Evolutionary conservation across 2,329 filamentous ascomycete genomes (phyloP), one percentile per base, ranked within the genome.

Genomic region (Dactylellina cionopaga): DNA sequence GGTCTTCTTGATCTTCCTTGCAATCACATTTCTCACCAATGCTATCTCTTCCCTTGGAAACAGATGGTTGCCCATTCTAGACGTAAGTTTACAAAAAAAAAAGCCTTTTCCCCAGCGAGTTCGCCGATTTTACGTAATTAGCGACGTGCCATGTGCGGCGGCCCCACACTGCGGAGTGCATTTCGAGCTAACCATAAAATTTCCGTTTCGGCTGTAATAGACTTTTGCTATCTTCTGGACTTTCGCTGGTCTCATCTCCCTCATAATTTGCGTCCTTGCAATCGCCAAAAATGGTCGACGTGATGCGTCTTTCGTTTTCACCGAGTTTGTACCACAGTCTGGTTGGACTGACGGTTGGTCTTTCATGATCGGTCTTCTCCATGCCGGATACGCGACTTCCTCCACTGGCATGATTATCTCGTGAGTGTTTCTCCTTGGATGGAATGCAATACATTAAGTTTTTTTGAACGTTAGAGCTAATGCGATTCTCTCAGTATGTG

Each of bases 381-480:
- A 91, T 76, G 89, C 88, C 52, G 89, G 87, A 74, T 91, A 92
- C 77, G 89, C 88, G 46, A 91, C 89, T 11, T 91, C 89, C 2
- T 90, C 89, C 13, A 91, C 89, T 0, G 90, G 90, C 80, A 92
- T 92, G 90, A 89, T 92, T 69, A 89, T 92, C 78, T 90, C 87
- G 87, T 89, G 81, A 83, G 87, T 83, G 51, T 46, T 22, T 17
- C 29, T 15, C 27, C 19, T 9, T 9, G 3, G 27, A 19, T n/a
- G 72, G 25, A 66, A 54, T 51, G 59, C 70, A 37, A 64, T 54
- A 47, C 70, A 75, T 55, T 22, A 35, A 15, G 25, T 41, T 47
- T 29, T 54, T 46, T 44, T 41, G 27, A 7, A n/a, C n/a, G n/a
- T 2, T 37, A 27, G 27, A 11, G 37, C 35, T 56, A 56, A 63